Evolutionary conservation across 2,329 filamentous ascomycete species (phyloP).

Genomic region (Fusarium sp.): DNA sequence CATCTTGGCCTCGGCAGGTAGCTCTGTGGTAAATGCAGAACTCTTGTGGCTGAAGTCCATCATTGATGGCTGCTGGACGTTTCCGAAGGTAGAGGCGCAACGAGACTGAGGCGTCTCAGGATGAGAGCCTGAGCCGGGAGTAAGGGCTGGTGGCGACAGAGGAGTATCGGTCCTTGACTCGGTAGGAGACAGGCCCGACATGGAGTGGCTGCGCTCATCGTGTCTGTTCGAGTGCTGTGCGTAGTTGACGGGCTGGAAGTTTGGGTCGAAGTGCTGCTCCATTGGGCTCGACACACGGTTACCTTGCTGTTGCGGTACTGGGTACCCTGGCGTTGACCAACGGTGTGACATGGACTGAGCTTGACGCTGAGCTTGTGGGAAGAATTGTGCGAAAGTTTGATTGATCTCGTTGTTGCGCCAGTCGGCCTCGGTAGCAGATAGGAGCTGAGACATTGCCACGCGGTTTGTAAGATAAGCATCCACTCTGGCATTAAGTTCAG

Average conservation of each 20-base stretch:
- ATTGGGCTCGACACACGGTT: constrained; percentile 30
- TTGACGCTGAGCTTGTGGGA: constrained; percentile 54
- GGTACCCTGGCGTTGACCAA: constrained; percentile 39
- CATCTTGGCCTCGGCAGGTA: constrained; percentile 59
- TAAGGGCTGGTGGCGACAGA: constrained; percentile 48
- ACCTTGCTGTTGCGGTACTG: constrained; percentile 23
- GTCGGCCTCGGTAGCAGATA: constrained; percentile 53
- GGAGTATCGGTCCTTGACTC: constrained; percentile 27
- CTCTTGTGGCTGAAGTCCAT: constrained; percentile 38
- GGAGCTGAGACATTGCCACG: constrained; percentile 58
- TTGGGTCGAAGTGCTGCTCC: constrained; percentile 36
- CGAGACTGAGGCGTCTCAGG: constrained; percentile 39
- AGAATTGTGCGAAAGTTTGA: constrained; percentile 60
- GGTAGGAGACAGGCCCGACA: constrained; percentile 34
- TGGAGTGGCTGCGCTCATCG: constrained; percentile 35
- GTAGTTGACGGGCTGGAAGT: constrained; percentile 46
- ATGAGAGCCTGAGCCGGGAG: constrained; percentile 47
- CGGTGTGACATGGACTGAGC: constrained; percentile 44
- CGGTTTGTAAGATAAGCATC: constrained; percentile 61
- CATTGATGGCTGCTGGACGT: constrained; percentile 36
- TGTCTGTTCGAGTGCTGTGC: constrained; percentile 17
- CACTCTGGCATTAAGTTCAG: constrained; percentile 71
- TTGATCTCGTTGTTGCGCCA: constrained; percentile 62
- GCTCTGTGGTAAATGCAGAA: constrained; percentile 58
- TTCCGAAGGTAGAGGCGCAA: constrained; percentile 36